These are phyloP conservation scores for Phytophthora sp. DNA, from an alignment of 352 stramenopile species.

Conservation along the genomic window DNA sequence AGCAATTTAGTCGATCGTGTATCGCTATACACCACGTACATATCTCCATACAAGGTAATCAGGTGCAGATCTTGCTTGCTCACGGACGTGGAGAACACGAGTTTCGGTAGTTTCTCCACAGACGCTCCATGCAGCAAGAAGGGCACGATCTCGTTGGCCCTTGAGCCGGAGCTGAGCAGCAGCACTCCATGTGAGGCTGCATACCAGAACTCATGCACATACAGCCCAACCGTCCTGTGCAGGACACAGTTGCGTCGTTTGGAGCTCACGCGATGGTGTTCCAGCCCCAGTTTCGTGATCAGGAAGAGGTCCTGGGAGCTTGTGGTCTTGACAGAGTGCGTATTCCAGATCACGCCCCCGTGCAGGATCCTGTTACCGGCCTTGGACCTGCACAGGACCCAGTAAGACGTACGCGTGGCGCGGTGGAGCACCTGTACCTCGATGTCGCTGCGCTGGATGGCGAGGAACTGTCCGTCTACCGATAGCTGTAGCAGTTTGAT, in stretches of 20 bases:
- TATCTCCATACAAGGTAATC: conserved; percentile 67
- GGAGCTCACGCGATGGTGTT: conserved; percentile 72
- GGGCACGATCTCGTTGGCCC: conserved; percentile 80
- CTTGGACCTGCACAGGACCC: conserved; percentile 77
- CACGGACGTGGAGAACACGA: conserved; percentile 76
- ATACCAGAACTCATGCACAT: conserved; percentile 83
- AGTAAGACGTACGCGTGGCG: conserved; percentile 55
- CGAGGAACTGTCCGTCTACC: conserved; percentile 69
- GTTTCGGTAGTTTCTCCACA: conserved; percentile 70
- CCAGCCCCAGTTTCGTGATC: conserved; percentile 74
- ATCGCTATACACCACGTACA: conserved; percentile 74
- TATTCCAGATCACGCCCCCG: conserved; percentile 72
- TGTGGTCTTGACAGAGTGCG: conserved; percentile 42
- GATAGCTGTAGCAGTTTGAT: conserved; percentile 61
- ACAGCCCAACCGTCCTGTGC: conserved; percentile 61
- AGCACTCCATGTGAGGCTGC: conserved; percentile 61
- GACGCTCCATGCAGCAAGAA: conserved; percentile 64
- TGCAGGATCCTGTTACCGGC: conserved; percentile 64
- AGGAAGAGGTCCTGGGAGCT: conserved; percentile 81
- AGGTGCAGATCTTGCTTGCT: conserved; percentile 61
- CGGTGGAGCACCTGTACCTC: conserved; percentile 76
- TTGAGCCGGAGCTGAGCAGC: conserved; percentile 71
- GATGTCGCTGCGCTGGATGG: conserved; percentile 83
- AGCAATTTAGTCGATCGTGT: conserved; percentile 64
- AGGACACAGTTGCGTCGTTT: conserved; percentile 65